Evolutionary conservation across 139 green algal species (phyloP).

Genomic region (Gonium pectorale): DNA sequence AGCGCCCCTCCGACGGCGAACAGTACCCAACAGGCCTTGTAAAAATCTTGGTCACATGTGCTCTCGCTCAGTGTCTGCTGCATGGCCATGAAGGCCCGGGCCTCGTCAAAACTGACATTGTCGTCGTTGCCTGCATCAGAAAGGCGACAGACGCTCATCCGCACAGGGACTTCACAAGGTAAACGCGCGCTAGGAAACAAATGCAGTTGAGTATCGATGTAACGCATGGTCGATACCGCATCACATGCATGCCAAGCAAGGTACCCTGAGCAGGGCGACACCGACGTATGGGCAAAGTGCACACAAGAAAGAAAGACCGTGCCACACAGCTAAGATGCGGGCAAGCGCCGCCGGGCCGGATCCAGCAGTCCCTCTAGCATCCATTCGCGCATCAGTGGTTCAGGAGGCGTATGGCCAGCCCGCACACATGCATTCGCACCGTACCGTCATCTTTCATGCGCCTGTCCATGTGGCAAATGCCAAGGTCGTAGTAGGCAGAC

Average conservation of each 20-base stretch:
- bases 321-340: too few relatives aligned
- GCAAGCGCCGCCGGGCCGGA: too few relatives aligned
- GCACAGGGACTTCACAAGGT: too few relatives aligned
- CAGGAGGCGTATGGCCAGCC: too few relatives aligned
- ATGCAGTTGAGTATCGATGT: too few relatives aligned
- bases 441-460: not conserved
- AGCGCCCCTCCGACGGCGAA: not conserved
- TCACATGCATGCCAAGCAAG: not conserved
- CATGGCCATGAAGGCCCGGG: not conserved
- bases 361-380: too few relatives aligned
- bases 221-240: too few relatives aligned
- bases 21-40: not conserved
- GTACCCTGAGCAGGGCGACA: not conserved
- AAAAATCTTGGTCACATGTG: not conserved
- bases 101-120: not conserved
- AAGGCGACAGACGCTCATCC: too few relatives aligned
- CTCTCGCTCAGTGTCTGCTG: not conserved
- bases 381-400: too few relatives aligned
- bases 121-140: not conserved
- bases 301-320: not conserved
- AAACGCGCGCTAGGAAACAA: too few relatives aligned
- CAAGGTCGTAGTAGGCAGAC: conserved; percentile 33
- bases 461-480: conserved; percentile 46
- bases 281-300: too few relatives aligned
- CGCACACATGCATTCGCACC: too few relatives aligned